These are phyloP conservation scores for Globomyces sp. DNA, from an alignment of 371 early-diverging fungal genomes.

Conservation along the genomic window DNA sequence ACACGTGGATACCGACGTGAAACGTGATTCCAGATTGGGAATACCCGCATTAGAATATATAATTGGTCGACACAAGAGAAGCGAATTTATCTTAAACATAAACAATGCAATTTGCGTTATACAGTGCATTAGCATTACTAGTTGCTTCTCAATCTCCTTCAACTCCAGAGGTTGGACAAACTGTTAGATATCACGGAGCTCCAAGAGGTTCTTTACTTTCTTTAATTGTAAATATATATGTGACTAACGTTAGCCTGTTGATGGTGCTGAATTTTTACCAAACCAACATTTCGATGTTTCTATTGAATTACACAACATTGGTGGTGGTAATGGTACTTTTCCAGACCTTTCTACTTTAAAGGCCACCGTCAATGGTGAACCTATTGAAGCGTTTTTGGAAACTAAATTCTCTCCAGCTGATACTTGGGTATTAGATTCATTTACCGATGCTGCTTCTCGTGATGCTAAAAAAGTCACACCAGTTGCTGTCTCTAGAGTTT, in stretches of 20 bases:
- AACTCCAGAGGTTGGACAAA: slow-evolving; percentile 25
- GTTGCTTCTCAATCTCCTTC: slow-evolving; percentile 2
- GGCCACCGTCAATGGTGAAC: slow-evolving; percentile 31
- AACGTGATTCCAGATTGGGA: too few species aligned
- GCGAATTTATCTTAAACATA: too few species aligned
- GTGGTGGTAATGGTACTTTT: background rate
- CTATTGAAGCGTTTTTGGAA: slow-evolving; percentile 17
- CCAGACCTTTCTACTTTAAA: slow-evolving; percentile 20
- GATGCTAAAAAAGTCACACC: slow-evolving; percentile 37
- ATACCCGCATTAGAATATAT: too few species aligned
- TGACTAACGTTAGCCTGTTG: slow-evolving; percentile 30
- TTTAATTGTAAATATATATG: slow-evolving; percentile 16
- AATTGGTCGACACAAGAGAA: too few species aligned
- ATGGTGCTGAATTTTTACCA: slow-evolving; percentile 42
- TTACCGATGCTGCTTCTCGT: slow-evolving; percentile 52
- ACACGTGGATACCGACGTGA: too few species aligned
- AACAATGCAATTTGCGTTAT: too few species aligned
- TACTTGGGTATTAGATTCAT: slow-evolving; percentile 36
- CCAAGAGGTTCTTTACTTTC: slow-evolving; percentile 36
- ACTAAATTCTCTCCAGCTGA: slow-evolving; percentile 13
- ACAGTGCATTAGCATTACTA: background rate
- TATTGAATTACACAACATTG: slow-evolving; percentile 34
- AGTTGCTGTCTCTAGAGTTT: slow-evolving; percentile 55
- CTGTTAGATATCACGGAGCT: slow-evolving; percentile 26
- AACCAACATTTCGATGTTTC: slow-evolving; percentile 35